Evolutionary conservation across 2,329 filamentous ascomycete species (phyloP), one percentile per base, ranked within the genome.

Genomic region (Penicillium sp.): DNA sequence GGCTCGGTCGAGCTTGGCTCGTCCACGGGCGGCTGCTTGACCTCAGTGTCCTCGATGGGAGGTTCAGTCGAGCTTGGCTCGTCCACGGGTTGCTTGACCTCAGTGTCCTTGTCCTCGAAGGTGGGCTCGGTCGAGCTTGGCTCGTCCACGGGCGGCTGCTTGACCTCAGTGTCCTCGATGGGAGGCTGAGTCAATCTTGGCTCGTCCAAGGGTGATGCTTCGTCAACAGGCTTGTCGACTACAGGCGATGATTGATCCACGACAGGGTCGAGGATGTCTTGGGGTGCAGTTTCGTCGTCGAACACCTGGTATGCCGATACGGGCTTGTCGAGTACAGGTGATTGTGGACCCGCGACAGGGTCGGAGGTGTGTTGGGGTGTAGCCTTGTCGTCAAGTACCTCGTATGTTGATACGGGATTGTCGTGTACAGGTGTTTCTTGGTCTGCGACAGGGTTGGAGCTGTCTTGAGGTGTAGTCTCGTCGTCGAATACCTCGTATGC

Each of bases 401-500:
- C 32, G n/a, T 45, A 44, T 18, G 40, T 32, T 23, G 40, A 51
- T 18, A 51, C 40, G 12, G 49, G 40, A 13, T 34, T 47, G 6
- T 35, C 42, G 25, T 16, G 15, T 18, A 15, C 27, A 48, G 44
- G 37, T 48, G 29, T 0, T 31, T 41, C 31, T 27, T 47, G 50
- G 16, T 46, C 44, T 13, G 41, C 27, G 16, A 27, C 44, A 41
- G 44, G 44, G 41, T 35, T 29, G 6, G 50, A 15, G 6, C 6
- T 41, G 18, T 48, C 50, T 31, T 53, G 40, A 3, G 52, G 46
- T 44, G 38, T 21, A 38, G 31, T 35, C 13, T 44, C 39, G 29
- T 53, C 37, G 50, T 56, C 54, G 7, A 47, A 32, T 21, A 54
- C 40, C 44, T 49, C 40, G 29, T 47, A 45, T 25, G 54, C 50